Evolutionary conservation across 352 stramenopile species (phyloP), one percentile per base, ranked within the genome.

Genomic region (Globisporangium polare): DNA sequence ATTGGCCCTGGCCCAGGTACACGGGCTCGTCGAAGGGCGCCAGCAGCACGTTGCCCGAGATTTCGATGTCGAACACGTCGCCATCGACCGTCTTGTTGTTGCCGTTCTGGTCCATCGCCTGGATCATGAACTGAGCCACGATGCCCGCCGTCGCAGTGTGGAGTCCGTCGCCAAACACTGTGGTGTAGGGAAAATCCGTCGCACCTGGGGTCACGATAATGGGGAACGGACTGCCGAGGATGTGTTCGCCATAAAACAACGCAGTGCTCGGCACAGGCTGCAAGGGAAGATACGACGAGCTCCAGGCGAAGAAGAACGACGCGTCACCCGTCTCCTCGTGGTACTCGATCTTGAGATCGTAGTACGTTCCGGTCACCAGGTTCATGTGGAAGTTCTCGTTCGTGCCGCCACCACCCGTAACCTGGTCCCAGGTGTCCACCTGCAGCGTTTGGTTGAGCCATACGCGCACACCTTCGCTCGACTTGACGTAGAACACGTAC

Each of bases 331-430:
- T 97, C 18, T 96, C 77, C 77, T 99, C 96, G 42, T 92, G 92
- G 65, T 98, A 99, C 68, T 99, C 96, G 50, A 99, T 72, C 41
- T 90, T 90, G 17, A 99, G 37, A 66, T 99, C 95, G 68, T 98
- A 96, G 71, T 86, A 99, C 1, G 68, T 81, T 6, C 76, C 87
- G 2, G 75, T 56, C 1, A 64, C 66, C 18, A 99, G 65, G 31
- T 68, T 42, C 1, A 95, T 73, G n/a, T 72, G 78, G 42, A 90
- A 92, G 55, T 90, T 92, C 24, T 77, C 75, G 12, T 66, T 69
- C 4, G 81, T 92, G 41, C 81, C 79, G 1, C 49, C 54, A 37
- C 81, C 78, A 4, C 49, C 62, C 13, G 53, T 33, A 12, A 47
- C 62, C 15, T 65, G 67, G 51, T 87, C 78, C 93, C 94, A 99